Evolutionary conservation across 2,329 filamentous ascomycete genomes (phyloP), one percentile per base, ranked within the genome.

Genomic region (Paecilomyces formosus): DNA sequence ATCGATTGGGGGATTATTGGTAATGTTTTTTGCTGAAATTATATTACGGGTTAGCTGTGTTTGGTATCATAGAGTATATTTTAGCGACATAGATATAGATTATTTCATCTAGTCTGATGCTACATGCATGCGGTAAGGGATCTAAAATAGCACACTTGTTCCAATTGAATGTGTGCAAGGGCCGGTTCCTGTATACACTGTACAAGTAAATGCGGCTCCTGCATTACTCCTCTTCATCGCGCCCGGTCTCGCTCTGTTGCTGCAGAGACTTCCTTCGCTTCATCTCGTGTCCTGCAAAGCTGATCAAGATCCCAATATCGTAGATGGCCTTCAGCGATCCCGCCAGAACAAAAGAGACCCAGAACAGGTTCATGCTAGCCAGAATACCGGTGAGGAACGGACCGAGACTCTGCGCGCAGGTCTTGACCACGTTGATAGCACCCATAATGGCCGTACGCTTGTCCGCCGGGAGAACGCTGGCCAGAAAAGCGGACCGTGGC

Each of bases 361-460:
- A 86, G 66, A 88, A 87, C 8, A 81, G 68, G 2, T 79, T 73
- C 1, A 75, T 74, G 1, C 79, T 79, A 0, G 85, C 84, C 52
- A 90, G 66, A 0, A 85, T 65, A n/a, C 88, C 88, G 0, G 87
- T 88, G 18, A 88, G 74, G 0, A 84, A 69, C 0, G 87, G 85
- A 0, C 87, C 88, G 1, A 83, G 66, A 58, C 82, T 86, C 68
- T 87, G 82, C 4, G 81, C 79, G 5, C 80, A 75, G 0, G 87
- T 90, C 72, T 88, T 89, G 28, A 87, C 82, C 0, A 88, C 83
- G 62, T 89, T 90, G 3, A 89, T 78, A 0, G 86, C 76, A 0
- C 88, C 88, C 82, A 91, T 86, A 11, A 89, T 82, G 0, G 86
- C 85, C 0, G 88, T 91, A 1, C 88, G 81, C 70, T 91, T 88